Percentiles rank a stretch among this genome's conserved stretches.
phyloP scores from a whole-genome alignment of 176 grass and related monocot species.

The Oryza glumipatula region DNA sequence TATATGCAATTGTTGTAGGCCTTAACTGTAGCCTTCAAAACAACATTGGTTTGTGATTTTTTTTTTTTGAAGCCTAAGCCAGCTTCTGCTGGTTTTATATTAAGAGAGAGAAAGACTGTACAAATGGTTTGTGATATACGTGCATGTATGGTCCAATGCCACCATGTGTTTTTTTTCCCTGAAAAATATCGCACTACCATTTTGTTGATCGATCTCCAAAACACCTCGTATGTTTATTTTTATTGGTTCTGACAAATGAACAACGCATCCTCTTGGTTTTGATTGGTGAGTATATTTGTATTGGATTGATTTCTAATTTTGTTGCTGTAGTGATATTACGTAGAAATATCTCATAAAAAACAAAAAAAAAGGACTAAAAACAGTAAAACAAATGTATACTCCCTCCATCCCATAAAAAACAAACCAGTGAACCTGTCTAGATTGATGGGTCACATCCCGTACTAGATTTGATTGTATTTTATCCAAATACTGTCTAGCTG shows the following conservation, averaged over 20 bases:
- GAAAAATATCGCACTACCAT: background rate
- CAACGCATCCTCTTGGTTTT: background rate
- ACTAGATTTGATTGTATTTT: no score
- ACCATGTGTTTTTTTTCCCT: background rate
- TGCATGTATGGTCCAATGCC: background rate
- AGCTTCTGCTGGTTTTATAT: no score
- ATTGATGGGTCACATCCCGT: no score
- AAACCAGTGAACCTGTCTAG: no score
- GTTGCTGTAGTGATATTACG: no score
- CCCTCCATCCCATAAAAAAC: no score
- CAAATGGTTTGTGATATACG: background rate
- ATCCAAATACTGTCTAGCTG: no score
- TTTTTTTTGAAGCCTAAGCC: no score
- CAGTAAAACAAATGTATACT: background rate
- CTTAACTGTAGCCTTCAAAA: slow-evolving; percentile 26
- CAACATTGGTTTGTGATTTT: background rate
- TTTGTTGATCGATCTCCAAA: background rate
- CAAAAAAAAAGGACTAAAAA: background rate
- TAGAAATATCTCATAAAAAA: background rate
- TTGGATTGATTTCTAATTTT: no score
- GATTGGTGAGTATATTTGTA: no score
- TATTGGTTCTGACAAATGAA: background rate
- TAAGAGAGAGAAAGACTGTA: no score
- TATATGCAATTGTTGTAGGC: background rate
- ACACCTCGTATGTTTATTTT: background rate